These are phyloP conservation scores for Hordeum pubiflorum DNA, from an alignment of 202 grass and related monocot genomes.

Conservation along the genomic window DNA sequence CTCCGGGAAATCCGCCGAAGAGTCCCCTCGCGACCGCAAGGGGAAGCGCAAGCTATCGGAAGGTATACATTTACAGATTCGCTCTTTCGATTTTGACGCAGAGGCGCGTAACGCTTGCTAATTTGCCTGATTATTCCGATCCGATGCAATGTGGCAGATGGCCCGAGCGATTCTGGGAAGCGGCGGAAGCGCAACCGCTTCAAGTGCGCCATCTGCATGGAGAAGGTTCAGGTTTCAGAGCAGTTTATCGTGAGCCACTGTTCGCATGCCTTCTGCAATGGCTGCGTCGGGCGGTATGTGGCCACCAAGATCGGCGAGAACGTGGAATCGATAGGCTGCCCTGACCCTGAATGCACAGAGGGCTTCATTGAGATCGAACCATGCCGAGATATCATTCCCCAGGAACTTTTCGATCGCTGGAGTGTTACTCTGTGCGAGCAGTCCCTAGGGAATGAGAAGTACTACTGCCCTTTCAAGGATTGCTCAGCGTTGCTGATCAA, in stretches of 20 bases:
- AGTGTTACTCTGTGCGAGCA: slow-evolving; percentile 37
- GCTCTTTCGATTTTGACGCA: neutral
- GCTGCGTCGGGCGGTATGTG: slow-evolving; percentile 39
- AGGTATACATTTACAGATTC: slow-evolving; percentile 13
- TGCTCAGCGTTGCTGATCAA: slow-evolving; percentile 39
- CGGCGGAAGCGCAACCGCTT: slow-evolving; percentile 17
- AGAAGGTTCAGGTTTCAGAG: slow-evolving; percentile 14
- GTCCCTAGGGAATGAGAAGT: slow-evolving; percentile 27
- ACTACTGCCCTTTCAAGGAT: slow-evolving; percentile 67
- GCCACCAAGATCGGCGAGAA: slow-evolving; percentile 46
- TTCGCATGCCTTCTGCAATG: slow-evolving; percentile 43
- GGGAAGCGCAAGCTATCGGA: slow-evolving; percentile 33
- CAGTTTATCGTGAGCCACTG: slow-evolving; percentile 32
- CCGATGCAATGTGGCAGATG: slow-evolving; percentile 5
- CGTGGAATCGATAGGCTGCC: slow-evolving; percentile 31
- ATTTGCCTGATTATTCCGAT: neutral
- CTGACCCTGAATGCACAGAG: slow-evolving; percentile 32
- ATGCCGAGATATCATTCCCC: slow-evolving; percentile 38
- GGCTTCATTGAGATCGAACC: slow-evolving; percentile 22
- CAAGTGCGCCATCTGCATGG: slow-evolving; percentile 55
- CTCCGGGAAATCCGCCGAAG: neutral
- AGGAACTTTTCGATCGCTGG: slow-evolving; percentile 43
- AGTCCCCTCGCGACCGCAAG: slow-evolving; percentile 9
- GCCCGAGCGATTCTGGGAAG: neutral
- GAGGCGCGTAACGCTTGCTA: neutral